These are phyloP conservation scores for Sordariomycetes sp. DNA, from an alignment of 2,329 filamentous ascomycete genomes.

Conservation along the genomic window DNA sequence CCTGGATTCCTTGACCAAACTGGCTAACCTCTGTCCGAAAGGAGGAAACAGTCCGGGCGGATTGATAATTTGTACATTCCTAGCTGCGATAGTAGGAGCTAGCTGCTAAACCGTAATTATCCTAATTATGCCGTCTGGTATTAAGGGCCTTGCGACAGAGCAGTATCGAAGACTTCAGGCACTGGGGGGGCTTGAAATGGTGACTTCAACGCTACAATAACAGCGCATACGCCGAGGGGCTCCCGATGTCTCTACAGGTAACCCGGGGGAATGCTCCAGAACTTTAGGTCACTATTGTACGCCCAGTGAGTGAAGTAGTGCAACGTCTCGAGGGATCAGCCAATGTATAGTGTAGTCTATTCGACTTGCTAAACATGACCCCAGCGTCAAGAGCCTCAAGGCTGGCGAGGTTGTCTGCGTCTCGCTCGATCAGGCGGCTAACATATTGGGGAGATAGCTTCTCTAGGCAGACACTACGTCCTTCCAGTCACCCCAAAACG, in stretches of 20 bases:
- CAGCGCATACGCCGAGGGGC: slow-evolving; percentile 56
- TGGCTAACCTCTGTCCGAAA: slow-evolving; percentile 76
- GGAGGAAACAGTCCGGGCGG: slow-evolving; percentile 87
- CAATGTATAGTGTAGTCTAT: slow-evolving; percentile 46
- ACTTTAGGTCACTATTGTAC: slow-evolving; percentile 59
- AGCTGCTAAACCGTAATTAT: slow-evolving; percentile 65
- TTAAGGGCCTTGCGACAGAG: slow-evolving; percentile 13
- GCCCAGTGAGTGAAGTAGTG: slow-evolving; percentile 62
- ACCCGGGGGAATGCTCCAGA: slow-evolving; percentile 50
- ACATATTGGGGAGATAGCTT: slow-evolving; percentile 3
- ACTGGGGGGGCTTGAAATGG: slow-evolving; percentile 33
- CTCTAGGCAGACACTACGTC: background rate
- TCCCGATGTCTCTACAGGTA: slow-evolving; percentile 59
- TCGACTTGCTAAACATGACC: slow-evolving; percentile 21
- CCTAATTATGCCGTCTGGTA: slow-evolving; percentile 21
- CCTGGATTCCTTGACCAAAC: slow-evolving; percentile 80
- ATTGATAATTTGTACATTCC: slow-evolving; percentile 89
- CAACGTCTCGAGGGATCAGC: slow-evolving; percentile 25
- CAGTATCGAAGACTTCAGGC: too few relatives aligned
- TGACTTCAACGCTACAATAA: slow-evolving; percentile 51
- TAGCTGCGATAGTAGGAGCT: slow-evolving; percentile 74
- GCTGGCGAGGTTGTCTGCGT: background rate
- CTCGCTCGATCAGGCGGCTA: slow-evolving; percentile 1
- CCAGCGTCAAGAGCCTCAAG: slow-evolving; percentile 4
- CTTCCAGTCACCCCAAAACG: background rate